These are phyloP conservation scores for Coffea canephora DNA, from an alignment of 257 asterid species.

Conservation along the genomic window DNA sequence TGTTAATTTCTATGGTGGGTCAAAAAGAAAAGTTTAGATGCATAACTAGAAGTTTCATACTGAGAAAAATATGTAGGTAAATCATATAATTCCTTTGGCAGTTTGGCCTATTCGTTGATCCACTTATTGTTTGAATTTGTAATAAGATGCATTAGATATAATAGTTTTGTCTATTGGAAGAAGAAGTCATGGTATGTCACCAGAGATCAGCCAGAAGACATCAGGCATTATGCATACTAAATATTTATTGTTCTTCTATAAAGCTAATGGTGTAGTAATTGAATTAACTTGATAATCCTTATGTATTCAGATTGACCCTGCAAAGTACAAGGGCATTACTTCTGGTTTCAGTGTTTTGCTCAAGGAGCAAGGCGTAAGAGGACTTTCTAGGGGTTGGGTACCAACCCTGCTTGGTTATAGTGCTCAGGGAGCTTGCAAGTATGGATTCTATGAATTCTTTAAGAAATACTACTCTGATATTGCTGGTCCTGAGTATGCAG, in stretches of 20 bases:
- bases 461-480: slow-evolving; percentile 75
- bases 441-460: slow-evolving; percentile 71
- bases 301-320: slow-evolving; percentile 64
- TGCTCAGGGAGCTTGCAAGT: slow-evolving; percentile 81
- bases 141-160: not conserved
- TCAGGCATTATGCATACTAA: not conserved
- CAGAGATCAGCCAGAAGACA: not conserved
- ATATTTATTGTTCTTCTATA: not conserved
- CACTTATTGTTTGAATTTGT: not conserved
- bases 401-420: slow-evolving; percentile 90
- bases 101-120: not conserved
- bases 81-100: not conserved
- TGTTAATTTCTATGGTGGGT: not conserved
- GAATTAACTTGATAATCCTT: not conserved
- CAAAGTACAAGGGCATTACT: slow-evolving; percentile 63
- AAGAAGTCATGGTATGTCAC: not conserved
- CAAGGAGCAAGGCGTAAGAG: slow-evolving; percentile 70
- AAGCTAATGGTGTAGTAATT: not conserved
- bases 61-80: too few species aligned
- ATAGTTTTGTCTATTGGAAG: too few species aligned
- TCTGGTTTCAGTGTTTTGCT: slow-evolving; percentile 61
- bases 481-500: slow-evolving; percentile 72
- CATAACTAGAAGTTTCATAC: not conserved
- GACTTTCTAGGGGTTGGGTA: slow-evolving; percentile 76
- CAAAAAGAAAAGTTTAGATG: not conserved